Percentiles rank a stretch among this genome's conserved stretches.
Conservation (phyloP, 83 land plant species). For the Isoetes engelmannii region DNA sequence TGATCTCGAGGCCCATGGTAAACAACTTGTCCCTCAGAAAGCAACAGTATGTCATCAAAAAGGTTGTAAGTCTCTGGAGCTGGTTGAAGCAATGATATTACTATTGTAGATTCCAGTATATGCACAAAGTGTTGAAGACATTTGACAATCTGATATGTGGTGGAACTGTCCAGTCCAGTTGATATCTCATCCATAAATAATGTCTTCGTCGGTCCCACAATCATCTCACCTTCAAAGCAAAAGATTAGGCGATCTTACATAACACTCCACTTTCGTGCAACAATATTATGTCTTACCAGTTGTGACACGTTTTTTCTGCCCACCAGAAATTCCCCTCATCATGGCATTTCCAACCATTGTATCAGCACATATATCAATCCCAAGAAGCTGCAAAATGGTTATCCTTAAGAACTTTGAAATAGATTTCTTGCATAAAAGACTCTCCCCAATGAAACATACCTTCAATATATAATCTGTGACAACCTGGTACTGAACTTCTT, state of each 20-base stretch:
- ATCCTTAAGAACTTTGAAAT: background rate
- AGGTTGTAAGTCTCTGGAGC: constrained; percentile 67
- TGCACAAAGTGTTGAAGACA: constrained; percentile 50
- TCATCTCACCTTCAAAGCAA: constrained; percentile 48
- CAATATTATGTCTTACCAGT: constrained; percentile 17
- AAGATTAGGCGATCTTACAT: no score
- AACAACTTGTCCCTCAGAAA: constrained; percentile 65
- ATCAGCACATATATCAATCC: constrained; percentile 35
- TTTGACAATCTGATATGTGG: constrained; percentile 62
- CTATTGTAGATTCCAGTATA: constrained; percentile 45
- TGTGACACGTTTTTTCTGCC: constrained; percentile 34
- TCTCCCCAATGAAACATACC: constrained; percentile 9
- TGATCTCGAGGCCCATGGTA: constrained; percentile 66
- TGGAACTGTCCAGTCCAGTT: constrained; percentile 71
- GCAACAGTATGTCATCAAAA: constrained; percentile 63
- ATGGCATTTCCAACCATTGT: constrained; percentile 36
- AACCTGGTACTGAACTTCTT: constrained; percentile 28
- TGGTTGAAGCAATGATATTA: constrained; percentile 66
- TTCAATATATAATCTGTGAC: constrained; percentile 38
- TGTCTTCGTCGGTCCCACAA: constrained; percentile 61
- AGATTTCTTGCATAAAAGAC: background rate
- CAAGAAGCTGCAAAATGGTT: constrained; percentile 23
- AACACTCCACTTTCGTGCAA: background rate
- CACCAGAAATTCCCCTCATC: constrained; percentile 35
- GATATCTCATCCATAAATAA: constrained; percentile 79